These are phyloP conservation scores for Globomyces sp. DNA, from an alignment of 371 early-diverging fungal species.

Conservation along the genomic window DNA sequence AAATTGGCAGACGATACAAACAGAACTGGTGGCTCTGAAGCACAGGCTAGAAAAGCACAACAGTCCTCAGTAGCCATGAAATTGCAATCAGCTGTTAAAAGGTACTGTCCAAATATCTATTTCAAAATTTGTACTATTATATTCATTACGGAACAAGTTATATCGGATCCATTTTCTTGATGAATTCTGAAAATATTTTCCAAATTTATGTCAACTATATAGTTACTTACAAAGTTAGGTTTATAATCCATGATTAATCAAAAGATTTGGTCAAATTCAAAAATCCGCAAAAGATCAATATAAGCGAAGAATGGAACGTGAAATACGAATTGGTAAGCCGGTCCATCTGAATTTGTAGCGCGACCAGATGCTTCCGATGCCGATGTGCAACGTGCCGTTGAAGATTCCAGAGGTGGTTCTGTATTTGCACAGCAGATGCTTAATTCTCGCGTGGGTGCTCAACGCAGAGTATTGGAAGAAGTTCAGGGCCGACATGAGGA, in stretches of 20 bases:
- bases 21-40: constrained; percentile 27
- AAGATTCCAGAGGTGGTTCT: constrained; percentile 42
- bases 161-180: no score
- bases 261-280: constrained; percentile 36
- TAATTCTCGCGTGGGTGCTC: constrained; percentile 40
- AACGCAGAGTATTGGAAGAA: constrained; percentile 51
- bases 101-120: no score
- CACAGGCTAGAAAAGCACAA: constrained; percentile 29
- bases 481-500: constrained; percentile 64
- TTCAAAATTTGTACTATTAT: no score
- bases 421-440: constrained; percentile 57
- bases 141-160: no score
- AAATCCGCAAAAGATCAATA: constrained; percentile 32
- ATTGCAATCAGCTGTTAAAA: constrained; percentile 36
- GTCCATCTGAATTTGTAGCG: constrained; percentile 25
- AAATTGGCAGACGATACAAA: constrained; percentile 24
- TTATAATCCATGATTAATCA: no score
- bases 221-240: no score
- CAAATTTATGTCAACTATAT: no score
- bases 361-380: constrained; percentile 56
- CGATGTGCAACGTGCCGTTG: constrained; percentile 56
- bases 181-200: no score
- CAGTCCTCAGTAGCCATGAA: constrained; percentile 33
- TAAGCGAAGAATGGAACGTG: constrained; percentile 40
- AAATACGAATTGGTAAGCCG: constrained; percentile 34